A percentile compares a stretch with the other conserved stretches of the same genome.
These are phyloP conservation scores for Teunomyces kruisii DNA, from an alignment of 805 yeast genomes.

Conservation along the genomic window DNA sequence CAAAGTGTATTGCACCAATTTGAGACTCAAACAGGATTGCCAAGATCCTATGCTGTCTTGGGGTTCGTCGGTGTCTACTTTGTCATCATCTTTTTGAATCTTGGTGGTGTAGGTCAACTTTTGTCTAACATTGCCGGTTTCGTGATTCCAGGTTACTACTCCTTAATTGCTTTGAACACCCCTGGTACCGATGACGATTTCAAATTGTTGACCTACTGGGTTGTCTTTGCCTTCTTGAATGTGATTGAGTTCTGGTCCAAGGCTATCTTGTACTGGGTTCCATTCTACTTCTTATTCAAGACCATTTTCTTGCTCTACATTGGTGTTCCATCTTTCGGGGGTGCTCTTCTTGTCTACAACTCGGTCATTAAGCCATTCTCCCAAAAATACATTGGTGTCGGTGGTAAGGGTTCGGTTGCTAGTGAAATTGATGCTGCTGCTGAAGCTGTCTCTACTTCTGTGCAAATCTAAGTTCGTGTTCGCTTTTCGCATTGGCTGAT, in stretches of 20 bases:
- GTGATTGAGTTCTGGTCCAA: conserved; percentile 95
- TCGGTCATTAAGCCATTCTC: conserved; percentile 66
- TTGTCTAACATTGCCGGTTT: conserved; percentile 91
- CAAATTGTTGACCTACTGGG: conserved; percentile 93
- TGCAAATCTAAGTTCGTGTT: background rate
- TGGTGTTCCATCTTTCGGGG: conserved; percentile 84
- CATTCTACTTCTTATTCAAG: conserved; percentile 94
- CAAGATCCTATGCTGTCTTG: conserved; percentile 82
- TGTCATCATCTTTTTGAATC: conserved; percentile 77
- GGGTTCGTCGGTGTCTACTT: conserved; percentile 68
- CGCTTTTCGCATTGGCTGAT: no score
- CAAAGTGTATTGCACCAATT: conserved; percentile 33
- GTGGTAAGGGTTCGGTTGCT: conserved; percentile 28
- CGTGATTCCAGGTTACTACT: conserved; percentile 84
- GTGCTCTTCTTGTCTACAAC: conserved; percentile 73
- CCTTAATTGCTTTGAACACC: conserved; percentile 81
- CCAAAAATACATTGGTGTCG: conserved; percentile 35
- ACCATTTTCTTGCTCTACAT: conserved; percentile 83
- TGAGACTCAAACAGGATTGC: conserved; percentile 51
- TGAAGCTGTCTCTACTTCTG: conserved; percentile 36
- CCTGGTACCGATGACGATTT: conserved; percentile 72
- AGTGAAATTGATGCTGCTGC: conserved; percentile 50
- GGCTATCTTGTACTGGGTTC: conserved; percentile 91
- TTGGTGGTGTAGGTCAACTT: conserved; percentile 94
- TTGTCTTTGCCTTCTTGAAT: conserved; percentile 89